These are phyloP conservation scores for Mortierella sp. DNA, from an alignment of 371 early-diverging fungal species.

Conservation along the genomic window DNA sequence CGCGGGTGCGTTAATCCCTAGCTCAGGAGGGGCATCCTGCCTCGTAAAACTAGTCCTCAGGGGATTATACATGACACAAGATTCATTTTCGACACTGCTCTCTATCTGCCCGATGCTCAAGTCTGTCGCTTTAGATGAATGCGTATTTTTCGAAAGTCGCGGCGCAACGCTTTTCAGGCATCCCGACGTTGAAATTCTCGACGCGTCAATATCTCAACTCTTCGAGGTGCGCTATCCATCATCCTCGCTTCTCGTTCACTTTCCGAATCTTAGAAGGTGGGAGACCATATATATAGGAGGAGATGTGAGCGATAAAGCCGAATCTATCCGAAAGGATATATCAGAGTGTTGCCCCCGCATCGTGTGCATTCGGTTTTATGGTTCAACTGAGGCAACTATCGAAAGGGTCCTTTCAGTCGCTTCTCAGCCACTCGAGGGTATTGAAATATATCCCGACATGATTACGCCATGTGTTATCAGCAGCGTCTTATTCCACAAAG, in stretches of 20 bases:
- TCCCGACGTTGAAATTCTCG: not conserved
- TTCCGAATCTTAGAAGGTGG: not conserved
- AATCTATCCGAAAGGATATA: not conserved
- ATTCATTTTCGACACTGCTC: not conserved
- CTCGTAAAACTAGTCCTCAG: not conserved
- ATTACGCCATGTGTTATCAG: not conserved
- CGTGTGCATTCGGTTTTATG: not conserved
- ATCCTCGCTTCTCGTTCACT: not conserved
- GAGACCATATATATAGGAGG: rapidly evolving
- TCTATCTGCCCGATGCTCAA: not conserved
- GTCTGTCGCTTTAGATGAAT: not conserved
- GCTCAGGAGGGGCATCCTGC: not conserved
- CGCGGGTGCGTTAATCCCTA: not conserved
- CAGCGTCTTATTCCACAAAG: not conserved
- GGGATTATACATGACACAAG: not conserved
- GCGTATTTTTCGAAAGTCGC: not conserved
- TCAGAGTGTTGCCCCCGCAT: not conserved
- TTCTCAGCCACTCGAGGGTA: not conserved
- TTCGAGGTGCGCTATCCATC: not conserved
- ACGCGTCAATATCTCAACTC: not conserved
- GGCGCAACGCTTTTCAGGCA: not conserved
- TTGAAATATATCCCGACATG: not conserved
- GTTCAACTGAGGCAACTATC: no score
- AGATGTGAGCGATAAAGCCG: not conserved
- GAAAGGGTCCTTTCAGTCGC: not conserved